Evolutionary conservation across 73 alveolate genomes (phyloP).

Genomic region (Blepharisma japonicum): DNA sequence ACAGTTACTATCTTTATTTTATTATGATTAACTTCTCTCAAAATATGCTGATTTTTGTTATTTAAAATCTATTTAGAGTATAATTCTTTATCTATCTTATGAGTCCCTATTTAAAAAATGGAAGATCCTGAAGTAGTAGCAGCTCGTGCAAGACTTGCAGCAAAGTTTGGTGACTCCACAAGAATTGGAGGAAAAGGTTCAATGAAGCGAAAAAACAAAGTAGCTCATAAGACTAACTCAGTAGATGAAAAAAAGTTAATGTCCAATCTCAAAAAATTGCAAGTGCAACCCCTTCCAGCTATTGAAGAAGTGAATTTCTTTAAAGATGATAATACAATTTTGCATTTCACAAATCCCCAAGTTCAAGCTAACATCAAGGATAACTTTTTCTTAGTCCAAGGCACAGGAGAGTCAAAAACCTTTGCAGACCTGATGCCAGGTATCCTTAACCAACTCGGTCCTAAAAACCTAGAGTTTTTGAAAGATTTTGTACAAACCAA

Average conservation of each 20-base stretch:
- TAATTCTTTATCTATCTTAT: not conserved
- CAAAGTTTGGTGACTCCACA: not conserved
- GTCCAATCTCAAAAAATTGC: not conserved
- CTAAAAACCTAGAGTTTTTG: not conserved
- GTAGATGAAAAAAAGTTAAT: not conserved
- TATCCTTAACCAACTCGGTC: not conserved
- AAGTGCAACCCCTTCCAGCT: not conserved
- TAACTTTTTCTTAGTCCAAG: not conserved
- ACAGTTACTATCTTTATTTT: no score
- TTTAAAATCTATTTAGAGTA: not conserved
- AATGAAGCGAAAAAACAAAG: not conserved
- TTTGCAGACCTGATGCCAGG: not conserved
- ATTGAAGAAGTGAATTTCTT: not conserved
- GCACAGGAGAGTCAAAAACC: not conserved
- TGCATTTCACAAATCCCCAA: not conserved
- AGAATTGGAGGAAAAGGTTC: conserved; percentile 2
- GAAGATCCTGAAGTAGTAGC: conserved; percentile 8
- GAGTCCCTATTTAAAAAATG: not conserved
- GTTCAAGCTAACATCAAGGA: not conserved
- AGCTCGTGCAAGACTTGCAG: not conserved
- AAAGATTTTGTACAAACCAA: not conserved
- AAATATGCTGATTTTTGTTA: no score
- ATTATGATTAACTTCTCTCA: no score
- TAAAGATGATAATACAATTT: not conserved
- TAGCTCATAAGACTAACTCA: not conserved